phyloP scores from a whole-genome alignment of 1,139 yeast genomes.

The Saccharomyces hybrid region DNA sequence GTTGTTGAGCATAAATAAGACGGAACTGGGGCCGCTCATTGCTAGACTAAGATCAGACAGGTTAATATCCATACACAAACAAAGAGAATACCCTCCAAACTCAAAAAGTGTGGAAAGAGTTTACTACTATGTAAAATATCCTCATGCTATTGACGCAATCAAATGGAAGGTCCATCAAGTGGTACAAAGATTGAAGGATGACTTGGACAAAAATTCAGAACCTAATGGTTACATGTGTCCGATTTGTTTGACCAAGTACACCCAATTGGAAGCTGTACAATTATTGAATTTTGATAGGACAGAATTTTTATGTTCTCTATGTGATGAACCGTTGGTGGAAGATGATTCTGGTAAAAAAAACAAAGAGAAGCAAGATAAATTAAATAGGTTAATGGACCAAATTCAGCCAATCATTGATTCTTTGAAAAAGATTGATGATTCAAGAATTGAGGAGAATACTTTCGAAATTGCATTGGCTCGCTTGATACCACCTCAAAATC shows the following conservation, averaged over 20 bases:
- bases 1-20: constrained; percentile 73
- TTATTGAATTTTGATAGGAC: constrained; percentile 70
- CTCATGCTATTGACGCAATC: constrained; percentile 90
- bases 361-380: constrained; percentile 68
- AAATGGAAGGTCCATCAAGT: constrained; percentile 94
- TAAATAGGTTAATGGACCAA: constrained; percentile 80
- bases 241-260: constrained; percentile 68
- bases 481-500: constrained; percentile 78
- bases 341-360: constrained; percentile 86
- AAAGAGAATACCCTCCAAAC: constrained; percentile 73
- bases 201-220: constrained; percentile 72
- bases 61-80: constrained; percentile 55
- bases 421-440: constrained; percentile 78
- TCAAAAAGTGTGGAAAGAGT: constrained; percentile 66
- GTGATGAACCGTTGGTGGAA: constrained; percentile 68
- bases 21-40: constrained; percentile 78
- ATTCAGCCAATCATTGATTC: constrained; percentile 81
- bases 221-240: constrained; percentile 95
- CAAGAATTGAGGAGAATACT: constrained; percentile 76
- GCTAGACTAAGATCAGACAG: constrained; percentile 80
- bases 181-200: constrained; percentile 70
- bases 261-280: constrained; percentile 83
- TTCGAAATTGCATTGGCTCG: constrained; percentile 73
- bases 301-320: constrained; percentile 76
- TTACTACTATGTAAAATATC: constrained; percentile 78